Evolutionary conservation across 805 yeast species (phyloP), one percentile per base, ranked within the genome.

Genomic region (Candida qinlingensis): DNA sequence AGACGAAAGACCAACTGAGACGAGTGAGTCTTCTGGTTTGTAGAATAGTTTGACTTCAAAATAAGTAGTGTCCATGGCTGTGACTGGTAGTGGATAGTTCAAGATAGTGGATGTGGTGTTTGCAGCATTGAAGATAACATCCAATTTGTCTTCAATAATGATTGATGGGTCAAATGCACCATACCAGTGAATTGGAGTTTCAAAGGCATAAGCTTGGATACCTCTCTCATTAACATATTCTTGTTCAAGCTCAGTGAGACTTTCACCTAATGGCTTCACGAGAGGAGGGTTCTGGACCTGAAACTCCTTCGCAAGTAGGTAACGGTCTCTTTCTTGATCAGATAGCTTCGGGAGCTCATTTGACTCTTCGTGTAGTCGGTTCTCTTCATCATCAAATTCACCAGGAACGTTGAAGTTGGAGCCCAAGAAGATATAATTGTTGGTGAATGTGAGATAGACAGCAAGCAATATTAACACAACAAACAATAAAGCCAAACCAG

Each of bases 11-110:
- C 95, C 94, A 42, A 86, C 72, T 31, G 84, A 74, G 48, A 85
- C 73, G 35, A 76, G 75, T 1, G 82, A 74, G 47, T 75, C 77
- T 27, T 25, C 34, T 6, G 51, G 48, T 25, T 48, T 35, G 40
- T 83, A 87, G 66, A 80, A 89, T 2, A 91, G 77, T 60, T 91
- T 91, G 39, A 83, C 79, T 62, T 91, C 98, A 70, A 85, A 89
- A 68, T 92, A 91, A 6, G 52, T 44, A 1, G 59, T 54, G n/a
- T 61, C 65, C 26, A 53, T 55, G 3, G 55, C 54, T n/a, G 44
- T 50, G 25, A 54, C 45, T 3, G 65, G 98, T 50, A 91, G 69
- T 9, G 74, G 74, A 47, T 62, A 64, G 51, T 69, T 70, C 55
- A 70, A 62, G 4, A 56, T 54, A 4, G 51, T 54, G 6, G 61